A percentile compares a stretch with the other conserved stretches of the same genome.
Evolutionary conservation across 768 basidiomycete genomes (phyloP).

Genomic region (Gloeophyllum trabeum): DNA sequence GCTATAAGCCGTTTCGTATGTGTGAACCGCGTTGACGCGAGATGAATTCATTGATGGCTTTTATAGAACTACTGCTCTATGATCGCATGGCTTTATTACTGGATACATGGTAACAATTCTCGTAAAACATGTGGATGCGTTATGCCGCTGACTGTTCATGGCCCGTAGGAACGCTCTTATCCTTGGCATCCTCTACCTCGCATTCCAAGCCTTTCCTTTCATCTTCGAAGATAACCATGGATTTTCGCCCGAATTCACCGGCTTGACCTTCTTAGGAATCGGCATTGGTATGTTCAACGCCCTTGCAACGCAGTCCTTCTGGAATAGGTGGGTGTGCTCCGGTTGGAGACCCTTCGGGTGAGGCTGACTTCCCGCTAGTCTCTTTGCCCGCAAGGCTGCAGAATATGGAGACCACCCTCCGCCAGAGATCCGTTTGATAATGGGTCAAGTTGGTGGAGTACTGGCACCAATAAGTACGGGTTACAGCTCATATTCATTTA

Average conservation of each 20-base stretch:
- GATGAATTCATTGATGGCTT: not conserved
- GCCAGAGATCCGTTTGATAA: slow-evolving; percentile 53
- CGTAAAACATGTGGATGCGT: slow-evolving; percentile 7
- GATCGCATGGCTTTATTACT: slow-evolving; percentile 74
- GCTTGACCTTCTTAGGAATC: slow-evolving; percentile 39
- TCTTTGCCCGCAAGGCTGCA: slow-evolving; percentile 23
- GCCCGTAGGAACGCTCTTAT: slow-evolving; percentile 23
- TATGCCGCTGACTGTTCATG: slow-evolving; percentile 1
- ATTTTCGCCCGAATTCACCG: slow-evolving; percentile 41
- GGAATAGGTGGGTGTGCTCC: slow-evolving; percentile 22
- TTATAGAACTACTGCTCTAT: slow-evolving; percentile 42
- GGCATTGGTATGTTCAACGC: slow-evolving; percentile 32
- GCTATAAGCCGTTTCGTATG: slow-evolving; percentile 65
- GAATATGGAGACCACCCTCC: slow-evolving; percentile 37
- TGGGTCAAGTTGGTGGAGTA: slow-evolving; percentile 60
- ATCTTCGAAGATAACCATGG: slow-evolving; percentile 35
- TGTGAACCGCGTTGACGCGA: slow-evolving; percentile 4
- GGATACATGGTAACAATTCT: slow-evolving; percentile 61
- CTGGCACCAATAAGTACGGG: slow-evolving; percentile 43
- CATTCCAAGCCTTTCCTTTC: slow-evolving; percentile 47
- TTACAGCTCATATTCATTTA: slow-evolving; percentile 1
- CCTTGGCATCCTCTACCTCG: slow-evolving; percentile 35
- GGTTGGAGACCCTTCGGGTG: not conserved
- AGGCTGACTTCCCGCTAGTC: slow-evolving; percentile 16
- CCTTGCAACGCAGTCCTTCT: slow-evolving; percentile 28